Conservation (phyloP, 768 basidiomycete species). For the Crucibulum laeve region DNA sequence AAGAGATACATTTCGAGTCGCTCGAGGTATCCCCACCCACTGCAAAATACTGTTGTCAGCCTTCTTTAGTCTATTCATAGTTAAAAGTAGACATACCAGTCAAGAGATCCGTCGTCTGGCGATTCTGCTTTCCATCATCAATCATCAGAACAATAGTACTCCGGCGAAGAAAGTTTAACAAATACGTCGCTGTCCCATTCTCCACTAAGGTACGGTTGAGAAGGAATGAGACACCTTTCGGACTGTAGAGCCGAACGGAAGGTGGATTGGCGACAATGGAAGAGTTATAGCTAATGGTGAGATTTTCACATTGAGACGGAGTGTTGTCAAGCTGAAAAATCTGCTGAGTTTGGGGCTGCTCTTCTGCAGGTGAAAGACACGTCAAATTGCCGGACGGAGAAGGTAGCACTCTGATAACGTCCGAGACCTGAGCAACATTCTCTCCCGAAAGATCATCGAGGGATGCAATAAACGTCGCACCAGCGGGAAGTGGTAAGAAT, state of each 20-base stretch:
- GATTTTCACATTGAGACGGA: slow-evolving; percentile 44
- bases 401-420: slow-evolving; percentile 39
- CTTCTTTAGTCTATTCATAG: background rate
- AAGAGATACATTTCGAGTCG: slow-evolving; percentile 9
- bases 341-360: slow-evolving; percentile 7
- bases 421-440: slow-evolving; percentile 38
- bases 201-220: slow-evolving; percentile 22
- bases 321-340: slow-evolving; percentile 26
- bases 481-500: slow-evolving; percentile 47
- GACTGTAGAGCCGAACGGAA: slow-evolving; percentile 33
- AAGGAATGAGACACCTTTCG: slow-evolving; percentile 22
- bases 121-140: slow-evolving; percentile 31
- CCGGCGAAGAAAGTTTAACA: slow-evolving; percentile 32
- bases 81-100: slow-evolving; percentile 23
- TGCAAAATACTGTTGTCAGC: slow-evolving; percentile 7
- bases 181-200: slow-evolving; percentile 35
- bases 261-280: slow-evolving; percentile 22
- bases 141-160: slow-evolving; percentile 39
- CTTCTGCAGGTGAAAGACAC: slow-evolving; percentile 28
- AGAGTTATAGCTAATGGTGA: slow-evolving; percentile 39
- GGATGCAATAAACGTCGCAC: slow-evolving; percentile 49
- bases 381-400: slow-evolving; percentile 32
- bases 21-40: slow-evolving; percentile 29
- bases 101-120: slow-evolving; percentile 38
- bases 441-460: slow-evolving; percentile 43